Evolutionary conservation across 257 asterid species (phyloP), one percentile per base, ranked within the genome.

Genomic region (Galeopsis tetrahit): DNA sequence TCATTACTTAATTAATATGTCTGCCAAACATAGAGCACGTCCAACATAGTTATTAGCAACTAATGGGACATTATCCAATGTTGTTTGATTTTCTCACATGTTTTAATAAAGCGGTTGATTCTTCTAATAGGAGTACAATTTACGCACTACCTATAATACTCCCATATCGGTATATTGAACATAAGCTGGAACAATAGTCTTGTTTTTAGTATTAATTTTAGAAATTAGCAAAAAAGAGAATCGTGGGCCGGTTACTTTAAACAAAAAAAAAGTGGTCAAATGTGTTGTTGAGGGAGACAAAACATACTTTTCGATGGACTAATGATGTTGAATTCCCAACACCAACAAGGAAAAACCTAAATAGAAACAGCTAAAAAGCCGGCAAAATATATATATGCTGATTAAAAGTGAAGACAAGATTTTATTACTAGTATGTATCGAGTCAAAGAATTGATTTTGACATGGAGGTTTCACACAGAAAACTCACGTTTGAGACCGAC

Each of bases 301-400:
- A 55, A 71, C 74, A 62, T 61, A 46, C 63, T 21, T 73, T 63
- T 61, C 35, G 73, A 72, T 76, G 52, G 79, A 63, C 33, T 53
- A 67, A 55, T 69, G 56, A 35, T 32, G 68, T 63, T 14, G 43
- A 70, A 66, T 79, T 70, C 49, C 72, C 60, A 62, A 52, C 78
- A 70, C 35, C 43, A 35, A 0, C 28, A 21, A 63, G 4, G n/a
- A 43, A 53, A 68, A 74, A 38, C 36, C 34, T 36, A 51, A 4
- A 21, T 72, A 13, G 69, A 57, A 63, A 49, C 58, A 42, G 10
- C 8, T 11, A 43, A 39, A 38, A 44, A 10, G 68, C 55, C 60
- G 59, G 51, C 66, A 73, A 46, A 10, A 35, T 11, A 15, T 9
- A 15, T 9, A 42, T 7, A 9, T 76, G 56, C 42, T 13, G 17